Percentiles rank a stretch among this genome's conserved stretches.
Conservation (phyloP, 2,329 filamentous ascomycete genomes). For the Stemphylium vesicarium region DNA sequence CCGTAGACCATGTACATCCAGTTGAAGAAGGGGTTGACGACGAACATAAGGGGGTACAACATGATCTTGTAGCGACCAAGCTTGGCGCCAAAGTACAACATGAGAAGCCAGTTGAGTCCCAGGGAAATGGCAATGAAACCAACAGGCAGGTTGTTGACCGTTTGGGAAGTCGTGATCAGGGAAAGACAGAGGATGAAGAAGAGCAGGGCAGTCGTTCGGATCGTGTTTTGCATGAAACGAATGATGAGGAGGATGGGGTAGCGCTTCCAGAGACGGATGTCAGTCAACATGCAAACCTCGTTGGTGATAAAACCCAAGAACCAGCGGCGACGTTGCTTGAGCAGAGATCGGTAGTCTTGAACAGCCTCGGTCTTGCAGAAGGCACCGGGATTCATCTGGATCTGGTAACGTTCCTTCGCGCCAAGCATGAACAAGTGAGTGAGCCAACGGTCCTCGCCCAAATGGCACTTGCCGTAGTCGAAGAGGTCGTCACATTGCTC, state of each 20-base stretch:
- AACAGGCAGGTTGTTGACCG: conserved; percentile 78
- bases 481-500: conserved; percentile 96
- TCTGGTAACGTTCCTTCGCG: conserved; percentile 89
- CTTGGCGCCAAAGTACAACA: conserved; percentile 93
- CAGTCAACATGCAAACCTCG: conserved; percentile 97
- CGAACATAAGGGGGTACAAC: conserved; percentile 94
- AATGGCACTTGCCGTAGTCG: conserved; percentile 92
- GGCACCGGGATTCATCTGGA: conserved; percentile 95
- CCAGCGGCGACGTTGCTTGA: conserved; percentile 96
- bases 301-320: conserved; percentile 98
- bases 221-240: conserved; percentile 94
- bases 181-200: conserved; percentile 95
- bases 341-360: conserved; percentile 80
- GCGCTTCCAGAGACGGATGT: conserved; percentile 86
- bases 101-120: conserved; percentile 90
- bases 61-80: conserved; percentile 90
- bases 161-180: conserved; percentile 82
- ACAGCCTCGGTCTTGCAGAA: conserved; percentile 99
- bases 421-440: conserved; percentile 99
- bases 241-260: conserved; percentile 88
- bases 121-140: conserved; percentile 93
- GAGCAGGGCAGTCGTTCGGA: conserved; percentile 88
- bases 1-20: conserved; percentile 99
- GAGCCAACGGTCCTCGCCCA: conserved; percentile 95
- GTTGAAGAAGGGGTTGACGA: conserved; percentile 95